These are phyloP conservation scores for Yarrowia sp. DNA, from an alignment of 805 yeast species.

Conservation along the genomic window DNA sequence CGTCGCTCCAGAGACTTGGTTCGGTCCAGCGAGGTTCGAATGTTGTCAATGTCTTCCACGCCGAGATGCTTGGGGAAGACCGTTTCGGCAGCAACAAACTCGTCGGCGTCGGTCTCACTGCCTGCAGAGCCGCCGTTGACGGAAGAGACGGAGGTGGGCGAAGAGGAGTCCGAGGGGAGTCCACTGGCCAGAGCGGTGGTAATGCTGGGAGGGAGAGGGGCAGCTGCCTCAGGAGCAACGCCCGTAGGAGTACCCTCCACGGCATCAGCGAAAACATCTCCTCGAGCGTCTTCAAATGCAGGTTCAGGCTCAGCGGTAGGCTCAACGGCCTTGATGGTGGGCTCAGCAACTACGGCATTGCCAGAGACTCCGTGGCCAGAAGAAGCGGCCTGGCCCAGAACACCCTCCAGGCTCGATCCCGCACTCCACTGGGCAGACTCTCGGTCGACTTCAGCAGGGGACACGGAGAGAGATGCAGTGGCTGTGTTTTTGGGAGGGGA, in stretches of 20 bases:
- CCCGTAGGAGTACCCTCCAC: neutral
- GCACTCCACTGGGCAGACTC: conserved; percentile 21
- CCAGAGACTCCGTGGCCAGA: conserved; percentile 7
- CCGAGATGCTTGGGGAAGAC: conserved; percentile 50
- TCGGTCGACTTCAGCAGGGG: conserved; percentile 31
- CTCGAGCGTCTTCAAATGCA: neutral
- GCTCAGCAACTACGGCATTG: conserved; percentile 12
- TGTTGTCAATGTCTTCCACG: conserved; percentile 47
- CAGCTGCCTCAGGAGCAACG: neutral
- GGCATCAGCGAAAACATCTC: too few relatives aligned
- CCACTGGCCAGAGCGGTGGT: neutral
- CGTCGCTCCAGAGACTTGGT: conserved; percentile 50
- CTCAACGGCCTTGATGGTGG: too few relatives aligned
- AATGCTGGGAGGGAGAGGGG: neutral
- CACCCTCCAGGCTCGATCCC: conserved; percentile 13
- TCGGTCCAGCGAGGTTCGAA: conserved; percentile 50
- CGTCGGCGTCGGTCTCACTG: conserved; percentile 39
- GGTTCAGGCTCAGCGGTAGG: neutral
- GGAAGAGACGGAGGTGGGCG: conserved; percentile 15
- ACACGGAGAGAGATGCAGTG: conserved; percentile 29
- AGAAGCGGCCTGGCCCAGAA: neutral
- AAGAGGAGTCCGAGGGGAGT: neutral
- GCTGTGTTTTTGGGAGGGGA: conserved; percentile 35
- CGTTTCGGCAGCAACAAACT: conserved; percentile 46
- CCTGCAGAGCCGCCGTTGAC: conserved; percentile 22